phyloP scores from a whole-genome alignment of 139 green algal species.

The Mychonastes homosphaera region DNA sequence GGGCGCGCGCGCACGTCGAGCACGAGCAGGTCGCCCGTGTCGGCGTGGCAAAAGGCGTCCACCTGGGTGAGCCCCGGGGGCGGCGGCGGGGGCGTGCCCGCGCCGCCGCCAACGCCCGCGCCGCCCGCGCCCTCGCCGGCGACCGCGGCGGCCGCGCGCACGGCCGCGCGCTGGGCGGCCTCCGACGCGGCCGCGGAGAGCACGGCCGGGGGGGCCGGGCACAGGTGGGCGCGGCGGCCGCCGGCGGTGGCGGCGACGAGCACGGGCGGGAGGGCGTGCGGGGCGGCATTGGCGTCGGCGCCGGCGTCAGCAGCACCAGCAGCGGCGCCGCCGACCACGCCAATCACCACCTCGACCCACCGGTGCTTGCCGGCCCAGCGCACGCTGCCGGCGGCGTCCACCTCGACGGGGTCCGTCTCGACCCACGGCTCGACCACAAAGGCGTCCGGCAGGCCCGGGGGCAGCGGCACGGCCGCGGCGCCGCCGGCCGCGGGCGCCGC shows the following conservation, averaged over 20 bases:
- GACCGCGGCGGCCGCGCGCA: not conserved
- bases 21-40: slow-evolving; percentile 56
- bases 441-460: not conserved
- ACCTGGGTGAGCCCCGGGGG: slow-evolving; percentile 39
- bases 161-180: slow-evolving; percentile 13
- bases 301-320: not conserved
- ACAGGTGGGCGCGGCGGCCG: slow-evolving; percentile 37
- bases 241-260: slow-evolving; percentile 14
- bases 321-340: slow-evolving; percentile 28
- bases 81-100: slow-evolving; percentile 30
- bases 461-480: slow-evolving; percentile 5
- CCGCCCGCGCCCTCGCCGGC: not conserved
- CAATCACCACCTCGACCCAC: slow-evolving; percentile 51
- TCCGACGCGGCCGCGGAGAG: slow-evolving; percentile 5
- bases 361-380: slow-evolving; percentile 31
- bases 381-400: slow-evolving; percentile 13
- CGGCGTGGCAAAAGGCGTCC: slow-evolving; percentile 52
- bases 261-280: slow-evolving; percentile 26
- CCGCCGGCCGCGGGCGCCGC: too few species aligned
- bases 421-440: slow-evolving; percentile 54
- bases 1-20: slow-evolving; percentile 52
- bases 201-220: slow-evolving; percentile 31
- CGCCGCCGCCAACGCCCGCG: slow-evolving; percentile 17
- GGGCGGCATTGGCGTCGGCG: not conserved
- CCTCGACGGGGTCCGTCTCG: slow-evolving; percentile 19